These are phyloP conservation scores for Dioscorea cayenensis DNA, from an alignment of 116 monocot species.

Conservation along the genomic window DNA sequence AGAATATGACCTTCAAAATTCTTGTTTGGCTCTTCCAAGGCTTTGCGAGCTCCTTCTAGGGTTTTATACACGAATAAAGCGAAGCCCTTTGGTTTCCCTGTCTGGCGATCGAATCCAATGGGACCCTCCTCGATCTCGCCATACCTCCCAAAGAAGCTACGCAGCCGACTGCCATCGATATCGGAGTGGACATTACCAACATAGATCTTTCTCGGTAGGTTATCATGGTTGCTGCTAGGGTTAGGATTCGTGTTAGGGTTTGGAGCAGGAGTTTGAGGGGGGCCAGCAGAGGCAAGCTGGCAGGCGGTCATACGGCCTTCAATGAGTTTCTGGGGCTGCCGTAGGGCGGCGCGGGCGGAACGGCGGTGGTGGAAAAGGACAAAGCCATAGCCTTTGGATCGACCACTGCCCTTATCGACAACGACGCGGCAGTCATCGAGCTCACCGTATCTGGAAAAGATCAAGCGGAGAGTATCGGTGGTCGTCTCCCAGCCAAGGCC, in stretches of 20 bases:
- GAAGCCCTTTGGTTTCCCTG: slow-evolving; percentile 69
- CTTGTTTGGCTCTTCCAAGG: slow-evolving; percentile 62
- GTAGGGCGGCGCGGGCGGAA: slow-evolving; percentile 49
- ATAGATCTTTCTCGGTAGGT: slow-evolving; percentile 64
- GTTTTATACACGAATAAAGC: slow-evolving; percentile 74
- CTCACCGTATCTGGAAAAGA: slow-evolving; percentile 55
- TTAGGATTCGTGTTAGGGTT: slow-evolving; percentile 14
- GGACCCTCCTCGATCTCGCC: slow-evolving; percentile 91
- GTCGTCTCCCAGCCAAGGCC: slow-evolving; percentile 65
- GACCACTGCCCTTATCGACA: slow-evolving; percentile 43
- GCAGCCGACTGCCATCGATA: slow-evolving; percentile 32
- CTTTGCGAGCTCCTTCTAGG: slow-evolving; percentile 50
- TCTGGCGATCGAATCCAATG: slow-evolving; percentile 56
- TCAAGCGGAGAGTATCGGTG: slow-evolving; percentile 42
- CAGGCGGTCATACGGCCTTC: slow-evolving; percentile 78
- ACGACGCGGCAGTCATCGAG: slow-evolving; percentile 75
- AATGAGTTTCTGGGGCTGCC: slow-evolving; percentile 65
- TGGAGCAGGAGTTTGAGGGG: neutral
- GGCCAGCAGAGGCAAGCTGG: slow-evolving; percentile 69
- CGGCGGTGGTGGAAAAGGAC: slow-evolving; percentile 55
- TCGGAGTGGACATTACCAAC: slow-evolving; percentile 58
- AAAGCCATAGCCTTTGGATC: slow-evolving; percentile 86
- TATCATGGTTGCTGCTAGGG: slow-evolving; percentile 22
- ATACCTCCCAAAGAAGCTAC: slow-evolving; percentile 50
- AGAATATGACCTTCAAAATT: slow-evolving; percentile 61